phyloP scores from a whole-genome alignment of 148 eudicot species.

The Suaeda aralocaspica region DNA sequence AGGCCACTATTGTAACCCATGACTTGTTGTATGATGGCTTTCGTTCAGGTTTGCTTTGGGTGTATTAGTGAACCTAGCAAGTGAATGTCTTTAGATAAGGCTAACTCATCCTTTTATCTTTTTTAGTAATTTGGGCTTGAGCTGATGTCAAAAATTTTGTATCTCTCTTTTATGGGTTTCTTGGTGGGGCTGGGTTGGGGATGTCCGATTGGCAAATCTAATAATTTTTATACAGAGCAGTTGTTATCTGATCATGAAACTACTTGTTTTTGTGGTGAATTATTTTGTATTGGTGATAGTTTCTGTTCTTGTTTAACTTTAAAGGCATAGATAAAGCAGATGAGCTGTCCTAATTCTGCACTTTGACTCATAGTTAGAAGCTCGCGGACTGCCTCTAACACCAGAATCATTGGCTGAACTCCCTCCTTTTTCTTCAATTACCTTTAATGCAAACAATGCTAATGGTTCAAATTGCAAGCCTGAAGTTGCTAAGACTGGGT shows the following conservation, averaged over 20 bases:
- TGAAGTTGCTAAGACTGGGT: conserved; percentile 98
- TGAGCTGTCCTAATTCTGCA: not conserved
- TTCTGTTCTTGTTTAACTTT: not conserved
- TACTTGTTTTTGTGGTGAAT: not conserved
- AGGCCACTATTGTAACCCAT: no score
- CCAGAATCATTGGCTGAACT: conserved; percentile 81
- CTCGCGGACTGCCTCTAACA: conserved; percentile 68
- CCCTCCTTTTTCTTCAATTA: conserved; percentile 78
- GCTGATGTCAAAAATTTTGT: not conserved
- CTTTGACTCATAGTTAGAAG: conserved; percentile 64
- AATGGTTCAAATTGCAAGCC: conserved; percentile 61
- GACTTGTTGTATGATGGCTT: no score
- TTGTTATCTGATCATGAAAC: not conserved
- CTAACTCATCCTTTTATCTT: not conserved
- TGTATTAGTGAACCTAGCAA: not conserved
- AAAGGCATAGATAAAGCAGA: not conserved
- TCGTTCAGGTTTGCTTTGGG: no score
- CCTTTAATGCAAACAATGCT: conserved; percentile 61
- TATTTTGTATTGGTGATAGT: no score
- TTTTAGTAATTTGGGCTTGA: no score
- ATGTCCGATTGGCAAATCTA: not conserved
- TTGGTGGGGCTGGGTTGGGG: not conserved
- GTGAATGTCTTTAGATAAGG: conserved; percentile 1
- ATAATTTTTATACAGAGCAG: not conserved
- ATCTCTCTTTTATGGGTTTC: not conserved